A percentile compares a stretch with the other conserved stretches of the same genome.
These are phyloP conservation scores for Omphalotus olearius DNA, from an alignment of 1,284 basidiomycete species.

Conservation along the genomic window DNA sequence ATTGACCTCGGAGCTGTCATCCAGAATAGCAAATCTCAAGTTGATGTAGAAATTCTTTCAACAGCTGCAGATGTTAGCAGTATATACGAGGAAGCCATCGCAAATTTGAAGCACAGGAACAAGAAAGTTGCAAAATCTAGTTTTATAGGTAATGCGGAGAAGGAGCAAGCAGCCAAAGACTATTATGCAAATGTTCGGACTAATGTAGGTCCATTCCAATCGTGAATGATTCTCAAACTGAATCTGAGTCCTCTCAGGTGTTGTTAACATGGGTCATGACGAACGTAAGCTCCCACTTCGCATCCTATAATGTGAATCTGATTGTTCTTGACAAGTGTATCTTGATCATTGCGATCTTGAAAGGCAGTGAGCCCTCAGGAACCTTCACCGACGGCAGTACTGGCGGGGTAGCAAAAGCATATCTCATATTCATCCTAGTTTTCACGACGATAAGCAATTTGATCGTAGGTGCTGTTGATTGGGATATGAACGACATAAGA, in stretches of 20 bases:
- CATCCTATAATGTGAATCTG: not conserved
- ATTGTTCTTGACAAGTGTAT: constrained; percentile 48
- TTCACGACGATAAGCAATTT: constrained; percentile 76
- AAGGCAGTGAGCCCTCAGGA: constrained; percentile 54
- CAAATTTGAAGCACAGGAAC: constrained; percentile 73
- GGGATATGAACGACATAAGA: not conserved
- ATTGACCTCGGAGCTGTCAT: constrained; percentile 79
- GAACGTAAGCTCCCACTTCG: constrained; percentile 50
- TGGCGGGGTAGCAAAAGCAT: constrained; percentile 62
- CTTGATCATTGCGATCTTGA: constrained; percentile 71
- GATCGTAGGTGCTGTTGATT: constrained; percentile 36
- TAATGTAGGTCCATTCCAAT: constrained; percentile 54
- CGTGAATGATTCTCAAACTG: not conserved
- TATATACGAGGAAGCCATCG: constrained; percentile 86
- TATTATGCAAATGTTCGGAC: constrained; percentile 90
- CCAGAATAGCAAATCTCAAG: constrained; percentile 74
- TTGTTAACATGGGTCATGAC: constrained; percentile 83
- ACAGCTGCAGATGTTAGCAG: constrained; percentile 86
- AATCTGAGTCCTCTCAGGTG: constrained; percentile 34
- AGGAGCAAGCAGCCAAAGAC: constrained; percentile 77
- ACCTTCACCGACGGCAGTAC: constrained; percentile 58
- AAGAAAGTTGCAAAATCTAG: constrained; percentile 22
- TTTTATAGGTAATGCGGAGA: constrained; percentile 42
- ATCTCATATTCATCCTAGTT: constrained; percentile 75
- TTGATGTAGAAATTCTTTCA: constrained; percentile 86